Evolutionary conservation across 208 protist genomes (phyloP), one percentile per base, ranked within the genome.

Genomic region (Acanthamoeba lenticulata): DNA sequence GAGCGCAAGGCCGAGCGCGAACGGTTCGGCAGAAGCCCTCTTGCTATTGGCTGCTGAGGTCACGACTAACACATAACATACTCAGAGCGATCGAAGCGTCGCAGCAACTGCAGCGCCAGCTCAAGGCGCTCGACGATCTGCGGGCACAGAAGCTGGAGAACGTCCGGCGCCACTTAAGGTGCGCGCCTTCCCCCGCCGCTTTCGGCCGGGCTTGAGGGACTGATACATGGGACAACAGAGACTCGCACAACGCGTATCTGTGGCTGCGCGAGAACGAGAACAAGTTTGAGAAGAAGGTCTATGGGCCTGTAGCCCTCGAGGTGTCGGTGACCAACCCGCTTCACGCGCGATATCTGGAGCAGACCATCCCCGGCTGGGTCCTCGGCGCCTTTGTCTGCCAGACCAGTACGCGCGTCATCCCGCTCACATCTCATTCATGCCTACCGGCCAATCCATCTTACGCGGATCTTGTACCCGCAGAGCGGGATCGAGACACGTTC

Each of bases 231-330:
- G n/a, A n/a, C n/a, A n/a, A 65, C 57, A 21, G 27, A 4, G 62
- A 93, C 7, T 29, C 55, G 2, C 94, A 36, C 38, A 29, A 74
- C 9, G 91, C 90, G 0, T 95, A 90, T 38, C 4, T 45, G 34
- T 94, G 45, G 40, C 29, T 95, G n/a, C 24, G 69, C 24, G 29
- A 95, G 27, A 92, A 94, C 69, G 21, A 38, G n/a, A 79, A 95
- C 47, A 93, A 49, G 45, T 96, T 96, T 29, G 27, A 94, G 40
- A 45, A 94, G 0, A 19, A 62, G 32, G 95, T 96, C 0, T 96
- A 60, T 44, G 95, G 95, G 17, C 95, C 95, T 9, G 36, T 96
- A 34, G 94, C 52, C 24, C 19, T 96, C 21, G 86, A 96, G n/a
- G 65, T 96, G 0, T 88, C 44, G 4, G 83, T 90, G 44, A 11